Base-by-base conservation (phyloP, 805 yeast genomes). In the Hanseniaspora mollemarum region DNA sequence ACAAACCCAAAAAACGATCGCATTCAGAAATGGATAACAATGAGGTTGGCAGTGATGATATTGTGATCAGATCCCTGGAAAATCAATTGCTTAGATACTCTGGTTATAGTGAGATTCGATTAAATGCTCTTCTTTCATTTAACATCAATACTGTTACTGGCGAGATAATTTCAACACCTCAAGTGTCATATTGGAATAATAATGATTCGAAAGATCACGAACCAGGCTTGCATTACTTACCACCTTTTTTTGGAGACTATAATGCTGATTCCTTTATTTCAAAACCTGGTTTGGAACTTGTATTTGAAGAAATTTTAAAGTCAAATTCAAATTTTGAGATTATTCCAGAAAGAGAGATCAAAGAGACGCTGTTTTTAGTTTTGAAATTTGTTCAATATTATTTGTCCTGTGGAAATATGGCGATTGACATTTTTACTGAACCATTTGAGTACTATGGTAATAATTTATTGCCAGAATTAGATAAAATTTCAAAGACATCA, bases 391-490 rank as follows among this genome's bases (percentile, higher is more conserved):
- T 48, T 9, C 51, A 48, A 33, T 48, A 48, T 40, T 15, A 37
- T 33, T 25, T 48, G 10, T 39, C 51, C 24, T 48, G 51, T 24
- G 41, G 13, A 13, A 48, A 48, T 24, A 48, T 48, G 40, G 33
- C 36, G 9, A 21, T 40, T 24, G 51, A 48, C 16, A 48, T 48
- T 9, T 40, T 25, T 25, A 40, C 35, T 1, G 51, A 48, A 18
- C 51, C 51, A 1, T 48, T 48, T 40, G 51, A 48, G 18, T 40
- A 32, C 18, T 40, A 40, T 40, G 51, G 35, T 4, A 39, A 48
- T 33, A 36, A 40, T 33, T 32, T 48, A 10, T 29, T 48, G 4
- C 33, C 43, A n/a, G 45, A 38, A 24, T 16, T 48, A 16, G 16
- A 15, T 8, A 10, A 15, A 2, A 19, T 48, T 32, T 16, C 40